Conservation (phyloP, 148 eudicot genomes). For the Amaranthus hypochondriacus region DNA sequence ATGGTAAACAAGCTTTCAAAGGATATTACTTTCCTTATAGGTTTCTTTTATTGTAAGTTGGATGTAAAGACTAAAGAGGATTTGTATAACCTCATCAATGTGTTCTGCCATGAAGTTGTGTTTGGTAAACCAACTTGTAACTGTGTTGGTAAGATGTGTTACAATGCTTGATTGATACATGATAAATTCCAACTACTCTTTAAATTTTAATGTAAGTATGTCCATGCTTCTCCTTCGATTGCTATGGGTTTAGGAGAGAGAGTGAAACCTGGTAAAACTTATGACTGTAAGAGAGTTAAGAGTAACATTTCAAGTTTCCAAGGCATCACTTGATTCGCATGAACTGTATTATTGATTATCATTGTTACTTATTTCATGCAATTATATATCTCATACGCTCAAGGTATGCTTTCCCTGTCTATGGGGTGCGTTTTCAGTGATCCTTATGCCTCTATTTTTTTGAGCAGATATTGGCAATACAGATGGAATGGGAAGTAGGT, state of each 20-base stretch:
- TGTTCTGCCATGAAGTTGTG: not conserved
- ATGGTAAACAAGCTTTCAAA: not conserved
- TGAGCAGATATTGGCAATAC: constrained; percentile 27
- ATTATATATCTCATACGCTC: not conserved
- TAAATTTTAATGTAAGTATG: not conserved
- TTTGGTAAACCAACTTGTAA: not conserved
- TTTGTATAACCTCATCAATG: not conserved
- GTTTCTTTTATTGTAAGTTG: not conserved
- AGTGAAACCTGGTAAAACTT: not conserved
- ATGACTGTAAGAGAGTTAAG: not conserved
- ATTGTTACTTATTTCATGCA: not conserved
- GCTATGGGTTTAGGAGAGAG: not conserved
- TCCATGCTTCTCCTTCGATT: not conserved
- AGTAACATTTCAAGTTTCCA: not conserved
- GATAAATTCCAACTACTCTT: not conserved
- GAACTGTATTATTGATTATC: not conserved
- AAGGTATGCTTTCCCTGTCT: not conserved
- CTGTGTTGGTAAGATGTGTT: not conserved
- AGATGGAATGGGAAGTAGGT: constrained; percentile 14
- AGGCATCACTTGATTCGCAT: not conserved
- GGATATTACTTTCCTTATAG: not conserved
- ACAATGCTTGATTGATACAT: not conserved
- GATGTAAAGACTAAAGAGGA: not conserved
- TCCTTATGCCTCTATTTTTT: not conserved
- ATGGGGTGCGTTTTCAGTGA: not conserved